These are phyloP conservation scores for Diaporthe eres DNA, from an alignment of 2,329 filamentous ascomycete genomes.

Conservation along the genomic window DNA sequence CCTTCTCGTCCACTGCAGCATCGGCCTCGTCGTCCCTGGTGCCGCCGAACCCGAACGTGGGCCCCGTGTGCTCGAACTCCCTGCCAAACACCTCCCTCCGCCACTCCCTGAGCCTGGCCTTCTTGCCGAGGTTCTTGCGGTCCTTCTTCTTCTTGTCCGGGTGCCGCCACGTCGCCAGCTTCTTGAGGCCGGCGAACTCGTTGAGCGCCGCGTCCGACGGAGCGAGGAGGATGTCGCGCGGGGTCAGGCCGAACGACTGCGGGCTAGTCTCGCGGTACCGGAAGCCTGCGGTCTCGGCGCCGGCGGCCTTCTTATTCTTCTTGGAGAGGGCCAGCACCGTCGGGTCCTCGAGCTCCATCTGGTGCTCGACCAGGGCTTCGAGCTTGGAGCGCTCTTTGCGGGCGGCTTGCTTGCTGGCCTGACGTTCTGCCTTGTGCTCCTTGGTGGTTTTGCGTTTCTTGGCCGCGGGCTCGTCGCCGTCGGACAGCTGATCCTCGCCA, in stretches of 20 bases:
- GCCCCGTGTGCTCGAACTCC: constrained; percentile 69
- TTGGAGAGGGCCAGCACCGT: constrained; percentile 67
- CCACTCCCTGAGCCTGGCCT: constrained; percentile 91
- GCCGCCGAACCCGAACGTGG: constrained; percentile 70
- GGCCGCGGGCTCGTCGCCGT: constrained; percentile 59
- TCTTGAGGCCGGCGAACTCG: constrained; percentile 93
- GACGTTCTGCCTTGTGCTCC: constrained; percentile 71
- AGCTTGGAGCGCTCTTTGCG: constrained; percentile 86
- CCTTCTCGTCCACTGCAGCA: constrained; percentile 50
- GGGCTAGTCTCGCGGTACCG: constrained; percentile 96
- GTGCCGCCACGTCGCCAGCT: constrained; percentile 91
- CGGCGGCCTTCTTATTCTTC: constrained; percentile 47
- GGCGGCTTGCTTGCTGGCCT: constrained; percentile 76
- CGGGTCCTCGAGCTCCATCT: constrained; percentile 80
- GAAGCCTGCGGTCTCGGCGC: constrained; percentile 68
- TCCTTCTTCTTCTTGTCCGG: constrained; percentile 90
- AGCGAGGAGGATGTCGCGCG: constrained; percentile 90
- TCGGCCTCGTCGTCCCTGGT: constrained; percentile 53
- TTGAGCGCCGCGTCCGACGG: constrained; percentile 90
- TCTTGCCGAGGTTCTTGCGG: constrained; percentile 91
- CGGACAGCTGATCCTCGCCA: constrained; percentile 54
- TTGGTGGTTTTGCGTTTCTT: constrained; percentile 74
- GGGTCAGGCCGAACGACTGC: constrained; percentile 88
- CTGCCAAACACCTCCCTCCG: constrained; percentile 74
- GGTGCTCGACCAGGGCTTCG: constrained; percentile 87